A percentile compares a stretch with the other conserved stretches of the same genome.
Evolutionary conservation across 306 rosid genomes (phyloP).

Genomic region (Lablab purpureus): DNA sequence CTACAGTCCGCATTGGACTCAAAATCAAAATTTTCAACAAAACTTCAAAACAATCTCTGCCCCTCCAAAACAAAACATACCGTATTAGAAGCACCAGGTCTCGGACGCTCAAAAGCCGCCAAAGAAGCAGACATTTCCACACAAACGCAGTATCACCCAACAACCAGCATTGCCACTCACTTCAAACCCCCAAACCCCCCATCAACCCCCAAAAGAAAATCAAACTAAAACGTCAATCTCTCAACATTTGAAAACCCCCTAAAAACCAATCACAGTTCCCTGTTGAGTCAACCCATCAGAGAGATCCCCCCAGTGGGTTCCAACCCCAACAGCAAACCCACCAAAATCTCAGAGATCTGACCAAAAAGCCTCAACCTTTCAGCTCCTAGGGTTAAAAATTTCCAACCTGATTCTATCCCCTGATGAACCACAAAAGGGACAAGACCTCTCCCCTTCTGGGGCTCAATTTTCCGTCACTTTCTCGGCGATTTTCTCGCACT

Average conservation of each 20-base stretch:
- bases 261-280: conserved; percentile 36
- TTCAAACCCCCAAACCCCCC: conserved; percentile 38
- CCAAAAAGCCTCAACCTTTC: conserved; percentile 28
- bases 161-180: conserved; percentile 54
- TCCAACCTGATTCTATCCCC: conserved; percentile 40
- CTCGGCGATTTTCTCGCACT: conserved; percentile 37
- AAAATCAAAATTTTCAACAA: background rate
- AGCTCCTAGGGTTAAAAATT: conserved; percentile 37
- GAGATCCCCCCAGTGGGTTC: conserved; percentile 56
- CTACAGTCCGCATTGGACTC: conserved; percentile 17
- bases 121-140: conserved; percentile 87
- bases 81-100: conserved; percentile 80
- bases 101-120: conserved; percentile 88
- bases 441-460: conserved; percentile 24
- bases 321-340: conserved; percentile 34
- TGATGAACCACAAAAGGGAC: background rate
- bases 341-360: conserved; percentile 61
- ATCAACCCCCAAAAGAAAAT: conserved; percentile 14
- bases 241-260: conserved; percentile 50
- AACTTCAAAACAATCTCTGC: background rate
- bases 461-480: conserved; percentile 36
- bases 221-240: background rate
- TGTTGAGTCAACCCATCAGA: conserved; percentile 48
- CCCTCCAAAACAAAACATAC: conserved; percentile 59
- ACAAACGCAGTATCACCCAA: conserved; percentile 41